Percentiles rank a stretch among this genome's conserved stretches.
phyloP scores from a whole-genome alignment of 2,329 filamentous ascomycete genomes.

The Magnaporthales sp. region DNA sequence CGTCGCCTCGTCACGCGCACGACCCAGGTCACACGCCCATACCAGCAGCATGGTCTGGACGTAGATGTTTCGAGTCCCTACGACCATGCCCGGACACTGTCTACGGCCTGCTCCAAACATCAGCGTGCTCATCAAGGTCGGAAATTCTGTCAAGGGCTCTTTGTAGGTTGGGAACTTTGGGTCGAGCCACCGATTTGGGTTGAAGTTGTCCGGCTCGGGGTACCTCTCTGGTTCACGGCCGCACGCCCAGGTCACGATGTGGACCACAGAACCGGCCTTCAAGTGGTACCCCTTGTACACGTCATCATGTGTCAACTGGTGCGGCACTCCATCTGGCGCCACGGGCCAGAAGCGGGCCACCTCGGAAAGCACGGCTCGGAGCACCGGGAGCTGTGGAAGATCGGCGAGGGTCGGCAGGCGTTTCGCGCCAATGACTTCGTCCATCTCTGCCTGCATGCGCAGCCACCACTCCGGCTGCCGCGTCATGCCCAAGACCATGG shows the following conservation, averaged over 20 bases:
- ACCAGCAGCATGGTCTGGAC: not conserved
- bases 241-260: conserved; percentile 9
- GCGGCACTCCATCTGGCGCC: conserved; percentile 21
- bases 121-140: not conserved
- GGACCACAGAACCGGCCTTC: conserved; percentile 9
- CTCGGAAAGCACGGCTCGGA: conserved; percentile 22
- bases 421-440: conserved; percentile 23
- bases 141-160: not conserved
- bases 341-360: conserved; percentile 11
- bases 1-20: not conserved
- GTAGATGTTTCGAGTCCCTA: not conserved
- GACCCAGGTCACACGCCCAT: not conserved
- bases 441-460: conserved; percentile 32
- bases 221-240: conserved; percentile 18
- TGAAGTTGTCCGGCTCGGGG: conserved; percentile 17
- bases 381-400: conserved; percentile 19
- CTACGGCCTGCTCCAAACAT: not conserved
- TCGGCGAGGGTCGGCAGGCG: conserved; percentile 23
- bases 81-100: not conserved
- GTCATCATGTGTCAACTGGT: conserved; percentile 9
- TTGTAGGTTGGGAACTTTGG: conserved; percentile 6
- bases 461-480: conserved; percentile 32
- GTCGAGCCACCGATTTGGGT: conserved; percentile 19
- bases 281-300: conserved; percentile 11
- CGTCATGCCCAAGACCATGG: conserved; percentile 31